Base-by-base conservation (phyloP, 2,329 filamentous ascomycete genomes). In the Exophiala sp. region DNA sequence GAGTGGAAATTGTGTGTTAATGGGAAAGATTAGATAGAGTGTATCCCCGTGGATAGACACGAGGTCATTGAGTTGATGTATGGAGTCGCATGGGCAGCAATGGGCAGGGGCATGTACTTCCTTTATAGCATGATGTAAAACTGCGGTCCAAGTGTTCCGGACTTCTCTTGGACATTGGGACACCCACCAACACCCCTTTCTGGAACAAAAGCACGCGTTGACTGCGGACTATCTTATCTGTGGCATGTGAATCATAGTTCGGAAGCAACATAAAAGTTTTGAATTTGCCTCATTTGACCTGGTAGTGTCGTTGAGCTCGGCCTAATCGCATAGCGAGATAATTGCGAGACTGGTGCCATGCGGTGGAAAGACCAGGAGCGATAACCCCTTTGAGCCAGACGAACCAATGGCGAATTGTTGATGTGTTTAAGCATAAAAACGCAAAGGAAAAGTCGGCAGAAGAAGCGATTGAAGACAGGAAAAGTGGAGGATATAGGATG, bases 371-470 rank as follows among this genome's bases (percentile, higher is more conserved):
- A 29, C 24, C 24, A 29, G 44, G n/a, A 16, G 32, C 9, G 10
- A 39, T 5, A 39, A 10, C 16, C 16, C 16, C 12, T 6, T 11
- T 18, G 41, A 43, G 41, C 9, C 2, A 24, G 9, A 10, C 11
- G n/a, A 21, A 36, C 47, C 53, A 55, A 55, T 55, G 12, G 41
- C 11, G 35, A 16, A 36, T 16, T 14, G 14, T 41, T 33, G 42
- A 44, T 32, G 16, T n/a, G n/a, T 47, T 46, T 55, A 55, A 55
- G 53, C 47, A 55, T 55, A 52, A 51, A 38, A 16, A 3, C 14
- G 7, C n/a, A 18, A 36, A 41, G 39, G 53, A 46, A 48, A 41
- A 55, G 41, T 51, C 53, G 53, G 53, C 53, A 55, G 24, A n/a
- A 11, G 44, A 20, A 24, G 16, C 32, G 18, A 49, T 41, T 4